Percentiles rank a stretch among this genome's conserved stretches.
Conservation (phyloP, 169 alveolate genomes). For the Perkinsus olseni region DNA sequence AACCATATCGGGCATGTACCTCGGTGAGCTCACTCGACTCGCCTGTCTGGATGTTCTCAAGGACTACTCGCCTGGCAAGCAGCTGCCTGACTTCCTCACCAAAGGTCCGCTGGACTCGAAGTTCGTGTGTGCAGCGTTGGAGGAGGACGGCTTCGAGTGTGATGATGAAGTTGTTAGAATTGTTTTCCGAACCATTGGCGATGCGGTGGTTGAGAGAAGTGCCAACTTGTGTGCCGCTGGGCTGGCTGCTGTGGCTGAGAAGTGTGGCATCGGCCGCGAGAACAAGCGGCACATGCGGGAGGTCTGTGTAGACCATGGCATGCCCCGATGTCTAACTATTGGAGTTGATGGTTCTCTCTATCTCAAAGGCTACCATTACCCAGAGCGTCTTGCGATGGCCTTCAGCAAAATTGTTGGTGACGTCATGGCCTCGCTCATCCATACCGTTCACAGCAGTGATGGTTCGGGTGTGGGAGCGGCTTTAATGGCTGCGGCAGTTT, state of each 20-base stretch:
- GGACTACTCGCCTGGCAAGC: neutral
- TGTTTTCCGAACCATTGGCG: neutral
- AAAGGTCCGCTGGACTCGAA: neutral
- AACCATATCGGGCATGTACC: conserved; percentile 24
- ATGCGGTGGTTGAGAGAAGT: neutral
- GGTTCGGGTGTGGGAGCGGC: neutral
- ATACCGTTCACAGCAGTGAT: neutral
- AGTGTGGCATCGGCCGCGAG: neutral
- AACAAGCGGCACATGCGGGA: neutral
- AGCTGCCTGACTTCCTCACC: neutral
- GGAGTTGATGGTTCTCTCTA: neutral
- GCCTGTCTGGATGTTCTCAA: neutral
- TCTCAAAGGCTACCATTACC: neutral
- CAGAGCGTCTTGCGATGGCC: neutral
- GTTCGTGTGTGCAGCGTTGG: neutral
- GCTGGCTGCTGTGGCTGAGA: neutral
- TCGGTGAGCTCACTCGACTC: conserved; percentile 26
- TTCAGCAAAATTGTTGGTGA: neutral
- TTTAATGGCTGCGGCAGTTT: neutral
- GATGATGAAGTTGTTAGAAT: neutral
- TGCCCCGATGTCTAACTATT: neutral
- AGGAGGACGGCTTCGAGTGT: neutral
- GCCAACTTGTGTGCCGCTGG: neutral
- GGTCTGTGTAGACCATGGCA: neutral
- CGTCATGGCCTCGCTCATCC: neutral